Conservation (phyloP, 805 yeast genomes). For the Candida sakaeoensis region DNA sequence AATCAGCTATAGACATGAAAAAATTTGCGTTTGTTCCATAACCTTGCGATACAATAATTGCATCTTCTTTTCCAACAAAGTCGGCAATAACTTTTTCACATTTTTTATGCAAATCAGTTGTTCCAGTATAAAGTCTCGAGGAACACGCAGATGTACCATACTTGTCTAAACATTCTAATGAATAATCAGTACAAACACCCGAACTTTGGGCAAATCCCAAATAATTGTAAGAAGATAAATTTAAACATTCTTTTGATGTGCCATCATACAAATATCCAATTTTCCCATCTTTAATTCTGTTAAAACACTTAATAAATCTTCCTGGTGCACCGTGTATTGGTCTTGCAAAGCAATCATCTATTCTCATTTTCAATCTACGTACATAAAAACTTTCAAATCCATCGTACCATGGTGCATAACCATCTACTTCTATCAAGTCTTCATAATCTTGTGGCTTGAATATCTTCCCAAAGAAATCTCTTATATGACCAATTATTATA, state of each 20-base stretch:
- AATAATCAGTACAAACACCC: constrained; percentile 83
- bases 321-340: constrained; percentile 99
- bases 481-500: constrained; percentile 83
- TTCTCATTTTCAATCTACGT: constrained; percentile 83
- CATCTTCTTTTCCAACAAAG: constrained; percentile 87
- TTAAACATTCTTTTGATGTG: constrained; percentile 69
- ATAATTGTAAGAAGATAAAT: constrained; percentile 88
- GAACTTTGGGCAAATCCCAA: constrained; percentile 95
- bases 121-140: constrained; percentile 71
- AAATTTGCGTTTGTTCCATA: constrained; percentile 92
- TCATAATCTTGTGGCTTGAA: constrained; percentile 64
- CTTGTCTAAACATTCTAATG: constrained; percentile 57
- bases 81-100: constrained; percentile 78
- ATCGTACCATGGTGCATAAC: constrained; percentile 93
- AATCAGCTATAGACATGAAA: constrained; percentile 77
- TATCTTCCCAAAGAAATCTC: constrained; percentile 80
- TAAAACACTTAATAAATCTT: constrained; percentile 76
- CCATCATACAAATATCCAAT: constrained; percentile 75
- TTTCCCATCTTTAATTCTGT: constrained; percentile 66
- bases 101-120: constrained; percentile 65
- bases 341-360: constrained; percentile 92
- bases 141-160: constrained; percentile 81
- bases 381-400: constrained; percentile 92
- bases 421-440: constrained; percentile 73
- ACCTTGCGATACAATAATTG: constrained; percentile 88